Conservation (phyloP, 1,139 yeast species). For the Candida buenavistaensis region DNA sequence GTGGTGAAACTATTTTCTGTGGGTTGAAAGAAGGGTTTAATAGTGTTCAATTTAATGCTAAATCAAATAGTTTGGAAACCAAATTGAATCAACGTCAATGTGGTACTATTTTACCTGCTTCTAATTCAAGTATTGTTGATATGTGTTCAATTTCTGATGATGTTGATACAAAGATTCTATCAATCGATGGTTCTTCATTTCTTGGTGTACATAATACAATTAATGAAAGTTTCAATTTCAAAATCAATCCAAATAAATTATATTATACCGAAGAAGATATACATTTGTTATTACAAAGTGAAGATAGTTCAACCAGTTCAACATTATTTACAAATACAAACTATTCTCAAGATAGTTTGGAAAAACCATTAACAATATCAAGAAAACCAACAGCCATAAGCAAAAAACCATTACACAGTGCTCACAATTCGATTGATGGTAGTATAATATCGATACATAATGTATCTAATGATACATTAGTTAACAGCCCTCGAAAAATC, state of each 20-base stretch:
- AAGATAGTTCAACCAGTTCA: slow-evolving; percentile 28
- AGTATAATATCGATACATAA: slow-evolving; percentile 5
- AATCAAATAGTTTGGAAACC: slow-evolving; percentile 30
- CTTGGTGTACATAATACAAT: slow-evolving; percentile 54
- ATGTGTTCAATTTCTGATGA: slow-evolving; percentile 36
- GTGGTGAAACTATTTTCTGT: slow-evolving; percentile 25
- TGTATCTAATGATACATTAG: slow-evolving; percentile 9
- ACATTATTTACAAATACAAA: slow-evolving; percentile 1
- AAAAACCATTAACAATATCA: slow-evolving; percentile 26
- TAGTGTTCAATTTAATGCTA: slow-evolving; percentile 40
- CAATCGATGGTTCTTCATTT: slow-evolving; percentile 56
- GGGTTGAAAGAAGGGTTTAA: slow-evolving; percentile 49
- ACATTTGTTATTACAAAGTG: slow-evolving; percentile 21
- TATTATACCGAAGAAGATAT: slow-evolving; percentile 39
- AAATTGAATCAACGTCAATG: slow-evolving; percentile 50
- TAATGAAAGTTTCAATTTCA: slow-evolving; percentile 31
- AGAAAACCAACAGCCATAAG: slow-evolving; percentile 17
- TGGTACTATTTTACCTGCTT: slow-evolving; percentile 62
- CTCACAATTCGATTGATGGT: neutral
- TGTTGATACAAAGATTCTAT: slow-evolving; percentile 38
- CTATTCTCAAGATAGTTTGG: slow-evolving; percentile 8
- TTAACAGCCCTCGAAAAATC: slow-evolving; percentile 3
- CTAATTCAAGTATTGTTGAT: slow-evolving; percentile 49
- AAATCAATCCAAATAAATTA: slow-evolving; percentile 21
- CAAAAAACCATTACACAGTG: slow-evolving; percentile 1